Base-by-base conservation (phyloP, 2,329 filamentous ascomycete genomes). In the Neophaeococcomyces mojaviensis region DNA sequence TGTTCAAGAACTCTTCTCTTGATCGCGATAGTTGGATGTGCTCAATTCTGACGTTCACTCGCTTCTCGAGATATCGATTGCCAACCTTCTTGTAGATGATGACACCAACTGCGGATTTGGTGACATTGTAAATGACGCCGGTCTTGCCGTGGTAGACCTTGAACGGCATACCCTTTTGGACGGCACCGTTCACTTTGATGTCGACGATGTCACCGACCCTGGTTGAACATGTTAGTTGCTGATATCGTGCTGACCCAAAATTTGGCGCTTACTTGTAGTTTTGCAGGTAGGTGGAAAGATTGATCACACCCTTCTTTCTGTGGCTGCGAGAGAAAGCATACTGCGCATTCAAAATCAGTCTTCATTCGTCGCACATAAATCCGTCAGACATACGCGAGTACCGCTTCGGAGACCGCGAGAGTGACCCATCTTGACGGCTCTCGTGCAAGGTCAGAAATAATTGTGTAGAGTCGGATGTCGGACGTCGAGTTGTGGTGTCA, bases 81-180 rank as follows among this genome's bases (percentile, higher is more conserved):
- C 89, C 88, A 71, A 98, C 92, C 74, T 94, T 88, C 83, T 95
- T 96, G 86, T 94, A 90, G 76, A 98, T 86, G 77, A 98, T 96
- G 73, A 98, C 86, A 66, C 92, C 92, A 69, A 98, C 88, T 59
- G 92, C 86, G 64, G 81, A 86, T 83, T 96, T 95, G 76, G 90
- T 92, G 65, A 98, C 92, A 80, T 98, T 98, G 86, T 94, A 95
- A 75, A 95, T 77, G 65, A 95, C 86, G 69, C 88, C 88, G 57
- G 89, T 95, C 86, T 97, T 97, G 68, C 90, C 92, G 81, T 97
- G 89, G 84, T 94, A 96, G 76, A 95, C 86, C 82, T 96, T 96
- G 84, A 89, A 88, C 65, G 90, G 89, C 88, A 95, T 92, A 86
- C 88, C 89, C 82, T 95, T 94, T 79, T 95, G 89, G 58, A 94